phyloP scores from a whole-genome alignment of 768 basidiomycete species.

The Termitomyces sp. region DNA sequence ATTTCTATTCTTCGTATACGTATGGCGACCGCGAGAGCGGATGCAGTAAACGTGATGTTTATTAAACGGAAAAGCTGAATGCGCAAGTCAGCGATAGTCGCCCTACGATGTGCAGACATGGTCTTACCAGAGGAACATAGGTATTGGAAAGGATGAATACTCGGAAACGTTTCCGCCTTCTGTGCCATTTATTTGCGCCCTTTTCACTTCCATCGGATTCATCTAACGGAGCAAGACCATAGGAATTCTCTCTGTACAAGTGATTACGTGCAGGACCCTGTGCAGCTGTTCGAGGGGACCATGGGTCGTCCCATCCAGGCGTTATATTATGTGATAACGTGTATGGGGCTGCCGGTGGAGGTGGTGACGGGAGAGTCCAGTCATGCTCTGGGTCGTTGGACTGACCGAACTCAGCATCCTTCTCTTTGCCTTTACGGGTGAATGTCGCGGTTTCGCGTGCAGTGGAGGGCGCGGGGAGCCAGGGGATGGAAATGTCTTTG shows the following conservation, averaged over 20 bases:
- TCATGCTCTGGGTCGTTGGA: conserved; percentile 19
- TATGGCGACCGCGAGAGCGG: conserved; percentile 78
- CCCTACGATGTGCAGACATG: not conserved
- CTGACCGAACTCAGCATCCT: conserved; percentile 21
- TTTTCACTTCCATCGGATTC: conserved; percentile 26
- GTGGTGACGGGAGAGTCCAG: conserved; percentile 33
- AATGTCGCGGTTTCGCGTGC: conserved; percentile 35
- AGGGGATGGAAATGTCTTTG: conserved; percentile 48
- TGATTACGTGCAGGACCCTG: conserved; percentile 36
- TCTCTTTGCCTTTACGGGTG: conserved; percentile 34
- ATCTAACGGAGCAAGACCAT: conserved; percentile 27
- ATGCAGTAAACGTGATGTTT: conserved; percentile 80
- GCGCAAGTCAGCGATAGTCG: conserved; percentile 13
- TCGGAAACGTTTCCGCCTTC: conserved; percentile 50
- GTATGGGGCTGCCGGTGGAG: conserved; percentile 40
- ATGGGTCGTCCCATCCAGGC: conserved; percentile 69
- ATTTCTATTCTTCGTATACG: conserved; percentile 64
- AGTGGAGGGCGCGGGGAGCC: conserved; percentile 44
- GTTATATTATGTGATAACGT: conserved; percentile 56
- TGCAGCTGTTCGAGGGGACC: conserved; percentile 48
- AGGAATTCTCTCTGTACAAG: conserved; percentile 23
- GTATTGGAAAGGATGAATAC: conserved; percentile 70
- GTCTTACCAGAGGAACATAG: conserved; percentile 74
- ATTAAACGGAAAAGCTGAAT: conserved; percentile 77
- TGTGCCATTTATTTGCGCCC: conserved; percentile 28